Evolutionary conservation across 164 flowering plant genomes (phyloP).

Genomic region (Brasenia schreberi): DNA sequence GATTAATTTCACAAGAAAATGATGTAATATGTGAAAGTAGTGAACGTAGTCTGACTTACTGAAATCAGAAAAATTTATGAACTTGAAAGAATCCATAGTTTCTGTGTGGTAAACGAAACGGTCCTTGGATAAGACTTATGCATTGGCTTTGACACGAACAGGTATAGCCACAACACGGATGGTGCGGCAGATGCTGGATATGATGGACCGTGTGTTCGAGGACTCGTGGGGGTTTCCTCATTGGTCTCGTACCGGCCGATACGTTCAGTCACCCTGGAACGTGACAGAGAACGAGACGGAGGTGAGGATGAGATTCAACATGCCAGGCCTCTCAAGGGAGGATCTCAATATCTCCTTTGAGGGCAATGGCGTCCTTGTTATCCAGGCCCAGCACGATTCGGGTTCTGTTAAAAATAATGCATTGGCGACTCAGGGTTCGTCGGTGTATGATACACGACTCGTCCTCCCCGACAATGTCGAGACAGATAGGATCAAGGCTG

Average conservation of each 20-base stretch:
- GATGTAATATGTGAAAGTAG: no score
- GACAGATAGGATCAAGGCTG: slow-evolving; percentile 36
- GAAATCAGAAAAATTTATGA: no score
- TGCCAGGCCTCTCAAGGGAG: slow-evolving; percentile 34
- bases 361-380: slow-evolving; percentile 51
- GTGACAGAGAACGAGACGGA: slow-evolving; percentile 49
- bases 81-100: no score
- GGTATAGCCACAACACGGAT: slow-evolving; percentile 56
- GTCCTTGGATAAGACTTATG: no score
- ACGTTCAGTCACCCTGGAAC: slow-evolving; percentile 63
- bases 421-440: slow-evolving; percentile 29
- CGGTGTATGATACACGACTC: slow-evolving; percentile 41
- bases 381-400: slow-evolving; percentile 32
- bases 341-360: slow-evolving; percentile 62
- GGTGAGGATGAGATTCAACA: slow-evolving; percentile 8
- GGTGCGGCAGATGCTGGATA: slow-evolving; percentile 66
- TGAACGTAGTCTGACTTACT: no score
- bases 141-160: no score
- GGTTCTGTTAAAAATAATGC: slow-evolving; percentile 20
- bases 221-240: slow-evolving; percentile 30
- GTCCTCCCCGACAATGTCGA: slow-evolving; percentile 41
- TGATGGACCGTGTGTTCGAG: slow-evolving; percentile 67
- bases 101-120: no score
- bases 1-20: no score
- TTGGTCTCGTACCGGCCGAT: slow-evolving; percentile 6